phyloP scores from a whole-genome alignment of 805 yeast species.

The Limtongia smithiae region DNA sequence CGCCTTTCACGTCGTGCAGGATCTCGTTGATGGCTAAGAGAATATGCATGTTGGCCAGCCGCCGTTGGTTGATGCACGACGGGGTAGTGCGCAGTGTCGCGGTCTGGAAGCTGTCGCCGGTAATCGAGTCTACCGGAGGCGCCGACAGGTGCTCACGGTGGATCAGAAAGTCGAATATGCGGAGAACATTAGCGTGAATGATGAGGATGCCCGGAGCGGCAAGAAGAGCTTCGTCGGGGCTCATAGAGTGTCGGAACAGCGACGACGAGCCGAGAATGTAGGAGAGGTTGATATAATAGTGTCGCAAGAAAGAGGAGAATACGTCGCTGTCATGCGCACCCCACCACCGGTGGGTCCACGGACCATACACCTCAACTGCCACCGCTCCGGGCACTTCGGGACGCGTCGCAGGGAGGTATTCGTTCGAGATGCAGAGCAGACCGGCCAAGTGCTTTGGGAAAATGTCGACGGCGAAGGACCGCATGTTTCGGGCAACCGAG shows the following conservation, averaged over 20 bases:
- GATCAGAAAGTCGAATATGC: slow-evolving; percentile 29
- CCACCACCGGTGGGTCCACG: slow-evolving; percentile 40
- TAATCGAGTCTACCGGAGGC: not conserved
- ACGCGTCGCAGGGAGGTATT: slow-evolving; percentile 7
- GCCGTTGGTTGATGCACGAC: slow-evolving; percentile 1
- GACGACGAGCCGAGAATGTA: slow-evolving; percentile 28
- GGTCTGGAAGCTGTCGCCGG: slow-evolving; percentile 4
- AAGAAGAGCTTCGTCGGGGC: slow-evolving; percentile 27
- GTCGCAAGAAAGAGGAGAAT: slow-evolving; percentile 43
- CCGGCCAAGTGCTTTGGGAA: slow-evolving; percentile 34
- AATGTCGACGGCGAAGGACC: not conserved
- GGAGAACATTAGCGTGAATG: slow-evolving; percentile 33
- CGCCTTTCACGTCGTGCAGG: slow-evolving; percentile 32
- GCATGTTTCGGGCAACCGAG: not conserved
- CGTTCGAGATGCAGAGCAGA: slow-evolving; percentile 30
- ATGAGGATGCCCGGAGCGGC: slow-evolving; percentile 37
- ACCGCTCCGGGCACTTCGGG: slow-evolving; percentile 22
- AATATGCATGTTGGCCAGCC: slow-evolving; percentile 31
- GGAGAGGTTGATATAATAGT: slow-evolving; percentile 39
- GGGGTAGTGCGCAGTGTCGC: slow-evolving; percentile 13
- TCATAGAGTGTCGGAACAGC: slow-evolving; percentile 15
- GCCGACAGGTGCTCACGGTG: slow-evolving; percentile 7
- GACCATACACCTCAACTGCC: slow-evolving; percentile 32
- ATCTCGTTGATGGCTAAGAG: slow-evolving; percentile 39
- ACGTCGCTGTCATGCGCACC: slow-evolving; percentile 37